Percentiles rank a stretch among this genome's conserved stretches.
Conservation (phyloP, 129 eudicot genomes). For the Artemisia argyi region DNA sequence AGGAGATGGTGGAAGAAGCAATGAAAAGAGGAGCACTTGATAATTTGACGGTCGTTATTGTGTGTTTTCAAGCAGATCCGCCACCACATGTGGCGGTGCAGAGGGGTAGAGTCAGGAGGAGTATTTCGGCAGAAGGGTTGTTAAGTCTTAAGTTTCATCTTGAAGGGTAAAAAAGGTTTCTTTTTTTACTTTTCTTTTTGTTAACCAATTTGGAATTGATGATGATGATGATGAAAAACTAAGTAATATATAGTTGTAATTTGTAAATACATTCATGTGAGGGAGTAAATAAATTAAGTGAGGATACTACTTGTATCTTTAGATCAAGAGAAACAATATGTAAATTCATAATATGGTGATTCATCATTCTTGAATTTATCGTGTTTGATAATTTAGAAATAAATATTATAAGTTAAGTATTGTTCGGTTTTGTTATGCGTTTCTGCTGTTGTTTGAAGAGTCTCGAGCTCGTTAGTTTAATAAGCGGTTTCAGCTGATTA, state of each 20-base stretch:
- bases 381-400: not conserved
- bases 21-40: constrained; percentile 77
- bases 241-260: constrained; percentile 23
- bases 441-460: too few relatives aligned
- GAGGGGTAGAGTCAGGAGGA: constrained; percentile 64
- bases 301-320: constrained; percentile 29
- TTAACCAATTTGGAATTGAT: constrained; percentile 4
- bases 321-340: constrained; percentile 23
- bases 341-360: constrained; percentile 20
- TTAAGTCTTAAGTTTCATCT: constrained; percentile 69
- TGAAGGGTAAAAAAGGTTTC: constrained; percentile 41
- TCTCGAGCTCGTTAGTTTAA: too few relatives aligned
- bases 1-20: constrained; percentile 84
- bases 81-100: constrained; percentile 63
- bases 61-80: constrained; percentile 78
- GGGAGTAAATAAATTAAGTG: constrained; percentile 16
- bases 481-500: too few relatives aligned
- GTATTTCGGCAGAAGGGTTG: constrained; percentile 92
- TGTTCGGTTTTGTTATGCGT: too few relatives aligned
- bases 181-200: constrained; percentile 6
- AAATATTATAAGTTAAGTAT: not conserved
- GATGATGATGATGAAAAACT: constrained; percentile 30
- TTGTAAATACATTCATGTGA: constrained; percentile 38
- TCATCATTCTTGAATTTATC: constrained; percentile 21
- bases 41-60: constrained; percentile 82